Evolutionary conservation across 1,284 basidiomycete genomes (phyloP).

Genomic region (Ceratobasidium sp.): DNA sequence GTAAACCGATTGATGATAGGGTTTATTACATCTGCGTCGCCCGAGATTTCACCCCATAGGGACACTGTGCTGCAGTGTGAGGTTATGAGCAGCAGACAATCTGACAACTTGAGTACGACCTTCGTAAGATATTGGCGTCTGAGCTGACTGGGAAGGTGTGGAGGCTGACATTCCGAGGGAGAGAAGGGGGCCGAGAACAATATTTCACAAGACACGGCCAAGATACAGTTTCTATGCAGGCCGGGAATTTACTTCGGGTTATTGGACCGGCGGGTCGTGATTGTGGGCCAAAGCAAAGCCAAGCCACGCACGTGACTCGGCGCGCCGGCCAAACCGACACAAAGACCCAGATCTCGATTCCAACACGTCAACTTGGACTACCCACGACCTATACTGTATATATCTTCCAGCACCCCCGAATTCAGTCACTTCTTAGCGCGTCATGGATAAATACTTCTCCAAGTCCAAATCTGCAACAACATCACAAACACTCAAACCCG

Average conservation of each 20-base stretch:
- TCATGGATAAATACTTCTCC: constrained; percentile 22
- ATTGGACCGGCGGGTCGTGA: too few species aligned
- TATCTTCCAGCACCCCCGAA: background rate
- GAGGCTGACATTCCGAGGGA: constrained; percentile 5
- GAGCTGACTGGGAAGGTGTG: background rate
- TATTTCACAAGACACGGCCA: too few species aligned
- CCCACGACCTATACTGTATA: constrained; percentile 1
- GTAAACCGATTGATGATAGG: constrained; percentile 35
- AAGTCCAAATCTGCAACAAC: background rate
- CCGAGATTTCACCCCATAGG: constrained; percentile 30
- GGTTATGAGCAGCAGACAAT: background rate
- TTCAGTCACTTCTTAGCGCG: background rate
- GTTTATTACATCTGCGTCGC: constrained; percentile 23
- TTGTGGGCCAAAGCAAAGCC: background rate
- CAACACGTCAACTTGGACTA: background rate
- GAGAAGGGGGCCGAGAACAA: too few species aligned
- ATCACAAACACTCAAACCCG: constrained; percentile 1
- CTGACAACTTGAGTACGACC: constrained; percentile 1
- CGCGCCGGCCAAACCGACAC: constrained; percentile 21
- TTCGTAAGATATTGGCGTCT: constrained; percentile 29
- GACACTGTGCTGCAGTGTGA: constrained; percentile 16
- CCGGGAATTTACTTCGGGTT: background rate
- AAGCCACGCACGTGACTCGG: constrained; percentile 7
- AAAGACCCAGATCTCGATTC: constrained; percentile 34
- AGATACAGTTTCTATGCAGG: too few species aligned